Percentiles rank a stretch among this genome's conserved stretches.
Evolutionary conservation across 306 rosid genomes (phyloP).

Genomic region (Malus asiatica): DNA sequence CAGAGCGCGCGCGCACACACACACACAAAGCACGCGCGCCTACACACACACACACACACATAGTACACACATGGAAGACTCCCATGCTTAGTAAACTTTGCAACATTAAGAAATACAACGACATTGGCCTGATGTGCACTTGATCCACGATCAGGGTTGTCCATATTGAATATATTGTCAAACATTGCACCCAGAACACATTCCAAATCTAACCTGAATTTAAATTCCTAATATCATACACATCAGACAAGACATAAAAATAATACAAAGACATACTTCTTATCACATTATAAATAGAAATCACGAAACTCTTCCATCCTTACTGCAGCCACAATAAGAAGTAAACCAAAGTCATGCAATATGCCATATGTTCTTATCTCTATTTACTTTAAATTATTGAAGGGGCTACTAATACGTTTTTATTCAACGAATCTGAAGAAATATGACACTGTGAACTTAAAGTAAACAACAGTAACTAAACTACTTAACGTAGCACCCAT

Average conservation of each 20-base stretch:
- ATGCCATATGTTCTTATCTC: neutral
- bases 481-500: neutral
- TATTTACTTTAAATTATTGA: neutral
- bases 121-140: conserved; percentile 40
- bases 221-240: conserved; percentile 17
- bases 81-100: conserved; percentile 44
- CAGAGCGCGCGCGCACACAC: too few relatives aligned
- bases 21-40: too few relatives aligned
- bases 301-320: neutral
- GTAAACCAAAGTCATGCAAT: neutral
- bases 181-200: conserved; percentile 46
- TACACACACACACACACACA: too few relatives aligned
- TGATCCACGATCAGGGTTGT: conserved; percentile 39
- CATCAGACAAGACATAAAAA: conserved; percentile 18
- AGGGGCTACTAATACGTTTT: neutral
- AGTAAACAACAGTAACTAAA: neutral
- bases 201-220: conserved; percentile 81
- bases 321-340: neutral
- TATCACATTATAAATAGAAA: neutral
- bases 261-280: neutral
- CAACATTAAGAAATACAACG: conserved; percentile 57
- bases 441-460: neutral
- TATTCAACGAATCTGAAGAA: neutral
- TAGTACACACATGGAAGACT: too few relatives aligned
- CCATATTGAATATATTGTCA: conserved; percentile 31